These are phyloP conservation scores for Wilhelminamyces savonicus DNA, from an alignment of 805 yeast genomes.

Conservation along the genomic window DNA sequence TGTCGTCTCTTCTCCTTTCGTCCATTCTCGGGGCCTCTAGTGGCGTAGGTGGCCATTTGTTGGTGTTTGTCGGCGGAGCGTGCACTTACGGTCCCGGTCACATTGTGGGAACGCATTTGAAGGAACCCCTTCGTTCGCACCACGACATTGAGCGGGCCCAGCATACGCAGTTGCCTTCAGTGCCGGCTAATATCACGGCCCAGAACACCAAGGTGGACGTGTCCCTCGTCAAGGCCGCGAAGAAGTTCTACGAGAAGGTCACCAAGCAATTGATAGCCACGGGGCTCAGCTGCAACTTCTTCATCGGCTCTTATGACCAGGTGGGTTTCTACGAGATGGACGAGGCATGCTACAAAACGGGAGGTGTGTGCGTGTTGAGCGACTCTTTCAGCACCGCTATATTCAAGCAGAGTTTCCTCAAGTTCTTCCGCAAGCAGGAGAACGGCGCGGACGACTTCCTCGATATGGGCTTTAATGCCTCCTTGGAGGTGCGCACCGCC, in stretches of 20 bases:
- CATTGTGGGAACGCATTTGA: slow-evolving; percentile 49
- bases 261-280: slow-evolving; percentile 40
- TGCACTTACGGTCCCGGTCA: slow-evolving; percentile 62
- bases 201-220: slow-evolving; percentile 24
- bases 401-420: slow-evolving; percentile 57
- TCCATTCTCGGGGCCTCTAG: slow-evolving; percentile 35
- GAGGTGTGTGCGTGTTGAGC: slow-evolving; percentile 56
- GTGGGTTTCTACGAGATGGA: slow-evolving; percentile 66
- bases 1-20: slow-evolving; percentile 35
- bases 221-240: slow-evolving; percentile 30
- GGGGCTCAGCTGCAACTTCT: slow-evolving; percentile 52
- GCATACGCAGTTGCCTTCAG: slow-evolving; percentile 17
- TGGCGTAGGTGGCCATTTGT: slow-evolving; percentile 46
- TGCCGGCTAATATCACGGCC: slow-evolving; percentile 30
- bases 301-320: slow-evolving; percentile 65
- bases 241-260: slow-evolving; percentile 42
- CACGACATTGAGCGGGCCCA: slow-evolving; percentile 48
- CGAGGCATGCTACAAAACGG: slow-evolving; percentile 48
- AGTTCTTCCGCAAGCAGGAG: slow-evolving; percentile 36
- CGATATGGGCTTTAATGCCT: slow-evolving; percentile 53
- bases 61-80: slow-evolving; percentile 57
- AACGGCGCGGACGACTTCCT: slow-evolving; percentile 23
- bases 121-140: slow-evolving; percentile 63
- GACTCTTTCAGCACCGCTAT: slow-evolving; percentile 65
- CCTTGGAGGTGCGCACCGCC: slow-evolving; percentile 50